These are phyloP conservation scores for Leishmania aethiopica DNA, from an alignment of 208 protist species.

Conservation along the genomic window DNA sequence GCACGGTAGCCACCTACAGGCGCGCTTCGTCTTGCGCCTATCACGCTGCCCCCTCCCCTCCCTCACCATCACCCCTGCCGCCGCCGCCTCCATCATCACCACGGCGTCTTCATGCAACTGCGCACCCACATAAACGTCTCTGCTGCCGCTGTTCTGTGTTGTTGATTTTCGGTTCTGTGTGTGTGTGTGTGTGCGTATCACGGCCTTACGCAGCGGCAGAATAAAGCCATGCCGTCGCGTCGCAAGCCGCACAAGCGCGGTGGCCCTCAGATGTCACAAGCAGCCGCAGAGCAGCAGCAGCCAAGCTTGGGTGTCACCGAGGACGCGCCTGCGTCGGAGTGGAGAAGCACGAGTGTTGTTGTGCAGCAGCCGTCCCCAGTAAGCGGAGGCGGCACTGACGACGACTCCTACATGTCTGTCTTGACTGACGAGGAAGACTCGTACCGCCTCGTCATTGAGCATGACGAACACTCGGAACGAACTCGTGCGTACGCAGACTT, in stretches of 20 bases:
- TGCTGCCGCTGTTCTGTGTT: conserved; percentile 2
- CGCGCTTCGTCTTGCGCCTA: neutral
- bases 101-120: neutral
- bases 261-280: neutral
- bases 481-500: conserved; percentile 31
- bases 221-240: neutral
- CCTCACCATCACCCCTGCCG: neutral
- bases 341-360: neutral
- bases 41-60: neutral
- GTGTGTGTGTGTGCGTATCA: neutral
- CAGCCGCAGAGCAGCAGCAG: conserved; percentile 1
- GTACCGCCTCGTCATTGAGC: conserved; percentile 21
- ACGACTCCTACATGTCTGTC: conserved; percentile 2
- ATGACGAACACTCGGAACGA: conserved; percentile 30
- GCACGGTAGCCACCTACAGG: neutral
- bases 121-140: neutral
- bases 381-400: neutral
- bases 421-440: conserved; percentile 36
- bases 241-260: neutral
- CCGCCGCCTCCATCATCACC: neutral
- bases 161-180: neutral
- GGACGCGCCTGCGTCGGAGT: neutral
- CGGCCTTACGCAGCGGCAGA: neutral
- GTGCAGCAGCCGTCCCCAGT: neutral
- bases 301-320: neutral